phyloP scores from a whole-genome alignment of 2,329 filamentous ascomycete species.

The Fusarium sp. region DNA sequence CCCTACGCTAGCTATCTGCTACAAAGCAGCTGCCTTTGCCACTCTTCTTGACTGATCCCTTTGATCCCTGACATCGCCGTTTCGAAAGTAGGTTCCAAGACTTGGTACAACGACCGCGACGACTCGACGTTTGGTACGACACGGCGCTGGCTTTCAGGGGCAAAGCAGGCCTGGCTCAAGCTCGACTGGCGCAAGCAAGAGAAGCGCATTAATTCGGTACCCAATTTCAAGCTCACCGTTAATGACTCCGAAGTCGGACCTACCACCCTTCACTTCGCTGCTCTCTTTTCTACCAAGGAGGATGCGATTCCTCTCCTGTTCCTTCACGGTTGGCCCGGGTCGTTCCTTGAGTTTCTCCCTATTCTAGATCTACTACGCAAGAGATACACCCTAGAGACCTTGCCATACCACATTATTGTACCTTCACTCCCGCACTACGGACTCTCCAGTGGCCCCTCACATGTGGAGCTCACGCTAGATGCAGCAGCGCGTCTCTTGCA shows the following conservation, averaged over 20 bases:
- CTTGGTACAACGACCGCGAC: neutral
- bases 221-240: neutral
- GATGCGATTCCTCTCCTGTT: neutral
- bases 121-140: neutral
- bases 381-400: neutral
- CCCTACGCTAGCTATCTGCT: too few species aligned
- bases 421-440: neutral
- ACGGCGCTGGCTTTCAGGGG: neutral
- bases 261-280: neutral
- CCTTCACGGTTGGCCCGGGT: slow-evolving; percentile 1
- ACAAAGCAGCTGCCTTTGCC: too few species aligned
- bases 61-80: too few species aligned
- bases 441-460: too few species aligned
- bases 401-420: neutral
- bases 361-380: neutral
- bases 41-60: too few species aligned
- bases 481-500: too few species aligned
- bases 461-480: too few species aligned
- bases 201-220: neutral
- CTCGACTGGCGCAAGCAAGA: neutral
- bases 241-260: neutral
- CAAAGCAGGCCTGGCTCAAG: neutral
- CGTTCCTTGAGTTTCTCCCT: slow-evolving; percentile 5
- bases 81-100: neutral
- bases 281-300: neutral